Percentiles rank a stretch among this genome's conserved stretches.
These are phyloP conservation scores for Apiospora sp. DNA, from an alignment of 2,329 filamentous ascomycete species.

Conservation along the genomic window DNA sequence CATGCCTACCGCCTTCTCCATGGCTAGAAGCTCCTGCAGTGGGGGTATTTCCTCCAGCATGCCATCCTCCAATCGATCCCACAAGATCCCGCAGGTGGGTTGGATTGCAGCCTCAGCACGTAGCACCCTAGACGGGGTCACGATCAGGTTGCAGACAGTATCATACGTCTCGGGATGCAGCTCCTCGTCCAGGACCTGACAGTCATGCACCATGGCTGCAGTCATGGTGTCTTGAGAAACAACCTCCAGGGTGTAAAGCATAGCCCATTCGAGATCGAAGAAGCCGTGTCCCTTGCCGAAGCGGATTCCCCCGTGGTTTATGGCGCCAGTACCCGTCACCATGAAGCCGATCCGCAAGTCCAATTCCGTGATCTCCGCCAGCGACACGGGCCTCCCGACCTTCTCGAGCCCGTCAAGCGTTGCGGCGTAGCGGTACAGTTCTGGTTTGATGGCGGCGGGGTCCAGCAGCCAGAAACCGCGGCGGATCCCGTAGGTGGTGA, in stretches of 20 bases:
- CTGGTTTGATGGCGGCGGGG: constrained; percentile 41
- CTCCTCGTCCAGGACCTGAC: constrained; percentile 49
- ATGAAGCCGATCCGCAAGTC: constrained; percentile 44
- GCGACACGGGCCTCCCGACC: constrained; percentile 44
- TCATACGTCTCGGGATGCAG: constrained; percentile 46
- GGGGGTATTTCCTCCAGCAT: constrained; percentile 47
- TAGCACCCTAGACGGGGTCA: constrained; percentile 45
- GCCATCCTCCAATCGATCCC: constrained; percentile 44
- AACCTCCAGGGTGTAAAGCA: constrained; percentile 45
- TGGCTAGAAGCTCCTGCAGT: constrained; percentile 30
- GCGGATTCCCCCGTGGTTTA: constrained; percentile 47
- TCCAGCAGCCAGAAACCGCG: constrained; percentile 52
- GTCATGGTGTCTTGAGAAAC: constrained; percentile 39
- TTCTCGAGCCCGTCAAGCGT: constrained; percentile 54
- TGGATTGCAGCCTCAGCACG: constrained; percentile 41
- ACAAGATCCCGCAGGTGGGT: constrained; percentile 47
- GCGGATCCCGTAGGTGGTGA: constrained; percentile 51
- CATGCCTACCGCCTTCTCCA: neutral
- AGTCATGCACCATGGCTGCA: constrained; percentile 49
- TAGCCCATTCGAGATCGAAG: constrained; percentile 53
- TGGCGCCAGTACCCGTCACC: constrained; percentile 49
- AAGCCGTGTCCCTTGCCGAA: constrained; percentile 50
- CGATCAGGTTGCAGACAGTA: constrained; percentile 50
- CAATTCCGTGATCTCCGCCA: constrained; percentile 45
- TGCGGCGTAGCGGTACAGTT: constrained; percentile 44